Conservation (phyloP, 202 grass and related monocot species). For the Musa balbisiana region DNA sequence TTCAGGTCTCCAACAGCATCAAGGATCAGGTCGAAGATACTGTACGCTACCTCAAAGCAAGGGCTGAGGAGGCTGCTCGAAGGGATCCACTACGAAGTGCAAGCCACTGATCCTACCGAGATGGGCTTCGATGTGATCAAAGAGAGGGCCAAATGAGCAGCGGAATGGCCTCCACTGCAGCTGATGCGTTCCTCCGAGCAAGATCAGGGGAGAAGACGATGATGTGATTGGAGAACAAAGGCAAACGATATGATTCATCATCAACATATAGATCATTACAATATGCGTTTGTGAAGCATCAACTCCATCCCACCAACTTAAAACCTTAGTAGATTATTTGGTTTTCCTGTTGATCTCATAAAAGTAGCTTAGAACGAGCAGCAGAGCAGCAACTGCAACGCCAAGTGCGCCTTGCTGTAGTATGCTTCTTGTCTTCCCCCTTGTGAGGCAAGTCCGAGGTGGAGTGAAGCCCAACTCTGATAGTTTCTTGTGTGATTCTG, state of each 20-base stretch:
- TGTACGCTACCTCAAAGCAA: conserved; percentile 93
- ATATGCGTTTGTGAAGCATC: too few relatives aligned
- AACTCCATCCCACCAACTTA: too few relatives aligned
- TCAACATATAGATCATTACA: too few relatives aligned
- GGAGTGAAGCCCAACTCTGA: conserved; percentile 59
- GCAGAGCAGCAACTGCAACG: conserved; percentile 27
- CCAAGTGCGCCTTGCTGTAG: conserved; percentile 23
- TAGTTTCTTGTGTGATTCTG: conserved; percentile 56
- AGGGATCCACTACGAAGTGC: conserved; percentile 91
- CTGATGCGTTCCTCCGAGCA: too few relatives aligned
- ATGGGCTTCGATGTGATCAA: conserved; percentile 90
- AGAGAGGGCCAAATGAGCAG: conserved; percentile 62
- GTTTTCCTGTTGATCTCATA: conserved; percentile 30
- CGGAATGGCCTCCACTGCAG: too few relatives aligned
- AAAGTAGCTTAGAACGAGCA: conserved; percentile 25
- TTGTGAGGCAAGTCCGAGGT: conserved; percentile 4
- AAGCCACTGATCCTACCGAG: conserved; percentile 82
- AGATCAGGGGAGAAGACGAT: too few relatives aligned
- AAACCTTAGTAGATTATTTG: background rate
- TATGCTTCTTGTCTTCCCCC: conserved; percentile 7
- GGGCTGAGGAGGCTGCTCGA: conserved; percentile 76
- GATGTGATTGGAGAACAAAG: too few relatives aligned
- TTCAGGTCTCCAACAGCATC: conserved; percentile 76
- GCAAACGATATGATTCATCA: too few relatives aligned
- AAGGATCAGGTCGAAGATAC: conserved; percentile 90